Percentiles rank a stretch among this genome's conserved stretches.
phyloP scores from a whole-genome alignment of 2,329 filamentous ascomycete genomes.

The Pyrenophora teres region DNA sequence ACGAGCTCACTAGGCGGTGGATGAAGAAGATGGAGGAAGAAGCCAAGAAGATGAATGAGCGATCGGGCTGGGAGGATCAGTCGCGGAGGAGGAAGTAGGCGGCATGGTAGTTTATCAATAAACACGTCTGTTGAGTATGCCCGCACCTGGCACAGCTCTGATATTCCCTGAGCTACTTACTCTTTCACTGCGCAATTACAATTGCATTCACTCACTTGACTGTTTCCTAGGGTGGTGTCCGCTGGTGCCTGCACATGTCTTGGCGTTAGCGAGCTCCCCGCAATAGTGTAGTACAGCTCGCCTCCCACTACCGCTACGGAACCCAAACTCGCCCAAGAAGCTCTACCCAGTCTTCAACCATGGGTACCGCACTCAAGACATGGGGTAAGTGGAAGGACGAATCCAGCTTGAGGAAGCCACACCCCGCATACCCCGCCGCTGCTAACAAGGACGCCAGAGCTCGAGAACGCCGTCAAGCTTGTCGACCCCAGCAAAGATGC shows the following conservation, averaged over 20 bases:
- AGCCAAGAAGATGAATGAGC: conserved; percentile 79
- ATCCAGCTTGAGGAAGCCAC: background rate
- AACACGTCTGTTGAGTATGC: no score
- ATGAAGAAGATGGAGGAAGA: conserved; percentile 86
- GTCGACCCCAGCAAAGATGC: conserved; percentile 87
- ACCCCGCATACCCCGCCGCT: conserved; percentile 11
- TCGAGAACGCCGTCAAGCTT: conserved; percentile 80
- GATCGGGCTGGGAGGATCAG: conserved; percentile 36
- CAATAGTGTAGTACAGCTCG: conserved; percentile 14
- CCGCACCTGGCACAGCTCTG: no score
- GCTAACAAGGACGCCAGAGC: conserved; percentile 62
- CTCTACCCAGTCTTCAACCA: conserved; percentile 19
- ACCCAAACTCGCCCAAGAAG: conserved; percentile 11
- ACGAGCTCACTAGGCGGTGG: conserved; percentile 87
- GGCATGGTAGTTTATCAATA: background rate
- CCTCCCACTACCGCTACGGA: conserved; percentile 14
- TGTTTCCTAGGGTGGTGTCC: background rate
- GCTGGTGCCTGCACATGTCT: conserved; percentile 34
- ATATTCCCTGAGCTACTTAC: no score
- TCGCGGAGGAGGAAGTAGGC: conserved; percentile 20
- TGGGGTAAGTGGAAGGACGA: conserved; percentile 36
- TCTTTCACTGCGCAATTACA: no score
- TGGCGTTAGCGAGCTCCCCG: conserved; percentile 36
- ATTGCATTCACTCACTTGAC: background rate
- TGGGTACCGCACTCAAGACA: conserved; percentile 45